Base-by-base conservation (phyloP, 2,329 filamentous ascomycete genomes). In the Fusarium tanahbumbuense region DNA sequence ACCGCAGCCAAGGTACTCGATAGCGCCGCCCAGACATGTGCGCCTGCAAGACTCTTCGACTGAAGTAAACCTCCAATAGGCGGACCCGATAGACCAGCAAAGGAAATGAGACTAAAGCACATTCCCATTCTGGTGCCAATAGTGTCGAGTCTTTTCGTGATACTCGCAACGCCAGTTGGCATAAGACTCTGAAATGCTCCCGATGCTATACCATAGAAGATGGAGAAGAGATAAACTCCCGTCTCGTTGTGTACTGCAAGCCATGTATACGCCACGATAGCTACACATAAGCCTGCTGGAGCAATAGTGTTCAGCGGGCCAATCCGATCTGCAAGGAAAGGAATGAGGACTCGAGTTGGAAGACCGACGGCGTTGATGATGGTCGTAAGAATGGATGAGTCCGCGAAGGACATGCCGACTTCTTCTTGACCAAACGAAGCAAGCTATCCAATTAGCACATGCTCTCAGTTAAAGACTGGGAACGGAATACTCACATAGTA, bases 181-280 rank as follows among this genome's bases (percentile, higher is more conserved):
- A 81, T 81, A 3, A 83, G 74, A 40, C 80, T 81, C 47, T 83
- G 81, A n/a, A 81, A 81, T 3, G 77, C 76, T 1, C 80, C 81
- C 0, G 71, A 74, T 1, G 60, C 66, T 23, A 77, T 54, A 13
- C 75, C 75, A 7, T 76, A 77, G 16, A 77, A 71, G 0, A 76
- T 73, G 0, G 81, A 78, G 50, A 82, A 83, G 8, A 78, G 67
- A 34, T 81, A 83, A 34, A 81, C 75, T 0, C 80, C 79, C 0
- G 75, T 28, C 1, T 77, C 56, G 20, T 73, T 67, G n/a, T 74
- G 55, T 0, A 83, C 79, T 2, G 77, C 80, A 4, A 82, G 72
- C 81, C 81, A 83, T 28, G 71, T 66, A 8, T 68, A 79, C 7
- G 79, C 80, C 8, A 78, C 74, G 3, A 80, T 71, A 9, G 79